Conservation (phyloP, 768 basidiomycete genomes). For the Pholiota microspora region DNA sequence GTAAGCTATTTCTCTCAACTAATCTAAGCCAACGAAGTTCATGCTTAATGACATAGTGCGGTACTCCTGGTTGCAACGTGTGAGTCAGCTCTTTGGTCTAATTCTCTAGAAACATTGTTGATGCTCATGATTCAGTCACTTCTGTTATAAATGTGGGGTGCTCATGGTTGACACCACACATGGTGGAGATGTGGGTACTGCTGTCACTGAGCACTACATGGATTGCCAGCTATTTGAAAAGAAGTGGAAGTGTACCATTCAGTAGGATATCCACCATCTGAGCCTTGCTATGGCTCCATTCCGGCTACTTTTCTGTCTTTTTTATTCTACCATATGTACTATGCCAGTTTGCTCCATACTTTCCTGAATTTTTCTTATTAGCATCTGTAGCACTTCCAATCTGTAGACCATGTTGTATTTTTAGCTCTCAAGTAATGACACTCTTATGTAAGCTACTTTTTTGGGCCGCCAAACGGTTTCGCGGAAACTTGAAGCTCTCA, state of each 20-base stretch:
- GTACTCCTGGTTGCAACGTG: slow-evolving; percentile 56
- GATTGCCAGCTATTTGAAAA: slow-evolving; percentile 24
- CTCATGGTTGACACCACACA: slow-evolving; percentile 37
- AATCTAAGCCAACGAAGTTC: too few relatives aligned
- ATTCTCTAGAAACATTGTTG: neutral
- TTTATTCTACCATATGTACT: neutral
- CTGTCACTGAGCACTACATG: slow-evolving; percentile 25
- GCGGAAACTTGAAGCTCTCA: neutral
- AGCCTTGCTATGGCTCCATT: neutral
- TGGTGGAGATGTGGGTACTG: slow-evolving; percentile 25
- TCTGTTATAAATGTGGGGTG: slow-evolving; percentile 35
- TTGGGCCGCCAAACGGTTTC: neutral
- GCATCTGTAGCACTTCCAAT: neutral
- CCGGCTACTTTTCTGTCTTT: neutral
- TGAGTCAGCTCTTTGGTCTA: slow-evolving; percentile 15
- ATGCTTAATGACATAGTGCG: slow-evolving; percentile 36
- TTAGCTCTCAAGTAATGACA: slow-evolving; percentile 10
- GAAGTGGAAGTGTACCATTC: slow-evolving; percentile 22
- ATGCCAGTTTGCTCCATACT: neutral
- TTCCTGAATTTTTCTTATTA: neutral
- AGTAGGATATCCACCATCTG: slow-evolving; percentile 7
- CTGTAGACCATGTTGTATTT: slow-evolving; percentile 20
- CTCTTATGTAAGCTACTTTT: slow-evolving; percentile 23
- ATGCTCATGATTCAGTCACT: slow-evolving; percentile 9
- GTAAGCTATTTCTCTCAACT: slow-evolving; percentile 30